Evolutionary conservation across 2,329 filamentous ascomycete species (phyloP), one percentile per base, ranked within the genome.

Genomic region (Stachybotrys elegans): DNA sequence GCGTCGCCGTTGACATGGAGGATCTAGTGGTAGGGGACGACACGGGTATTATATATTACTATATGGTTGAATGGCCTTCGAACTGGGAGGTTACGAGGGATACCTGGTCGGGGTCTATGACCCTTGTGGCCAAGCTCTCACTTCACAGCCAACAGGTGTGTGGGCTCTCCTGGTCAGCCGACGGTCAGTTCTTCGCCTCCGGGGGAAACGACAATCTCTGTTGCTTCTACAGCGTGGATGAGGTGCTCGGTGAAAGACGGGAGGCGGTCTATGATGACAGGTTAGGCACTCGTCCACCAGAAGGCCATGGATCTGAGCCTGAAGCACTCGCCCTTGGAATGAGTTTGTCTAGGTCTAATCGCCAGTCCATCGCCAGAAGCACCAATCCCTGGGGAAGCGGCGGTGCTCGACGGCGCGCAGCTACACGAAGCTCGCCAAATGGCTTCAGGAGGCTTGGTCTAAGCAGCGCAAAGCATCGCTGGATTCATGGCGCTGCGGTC

Each of bases 131-230:
- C 19, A 83, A 83, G 51, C 84, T 97, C 54, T 76, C 76, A 23
- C 80, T 88, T 7, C 92, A 97, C 60, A 80, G 75, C 2, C 90
- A 96, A 64, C 91, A 97, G 58, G 84, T 98, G 43, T 98, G 93
- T 57, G 92, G 92, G 2, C 71, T 98, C n/a, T 79, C 87, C 4
- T 97, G 91, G 88, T 91, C 89, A 4, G 70, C 72, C 4, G 81
- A 88, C 55, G 89, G 89, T 4, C 73, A 75, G 4, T 75, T 83
- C 27, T 91, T 98, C 60, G 89, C 88, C 13, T 90, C 88, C 5
- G 91, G 93, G 6, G 89, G 88, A 20, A 97, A 98, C 59, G 93
- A 98, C 69, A 96, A 97, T 57, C 66, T 82, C 4, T 94, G 92
- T 58, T 86, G 83, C 53, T 73, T 97, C 2, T 95, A 94, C 61